Conservation (phyloP, 2,329 filamentous ascomycete genomes). For the Clonostachys rosea region DNA sequence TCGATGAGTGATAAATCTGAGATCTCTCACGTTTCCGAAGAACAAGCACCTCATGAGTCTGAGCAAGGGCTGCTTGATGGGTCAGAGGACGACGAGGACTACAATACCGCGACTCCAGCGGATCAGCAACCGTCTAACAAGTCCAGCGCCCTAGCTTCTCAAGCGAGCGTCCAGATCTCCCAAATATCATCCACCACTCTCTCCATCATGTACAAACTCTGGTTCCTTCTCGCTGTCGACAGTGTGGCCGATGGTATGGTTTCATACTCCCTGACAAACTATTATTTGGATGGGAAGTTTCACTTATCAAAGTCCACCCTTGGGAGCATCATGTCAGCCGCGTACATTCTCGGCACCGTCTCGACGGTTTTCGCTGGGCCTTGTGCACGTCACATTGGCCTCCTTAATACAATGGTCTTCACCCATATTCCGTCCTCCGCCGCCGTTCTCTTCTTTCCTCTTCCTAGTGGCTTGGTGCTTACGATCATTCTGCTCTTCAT, state of each 20-base stretch:
- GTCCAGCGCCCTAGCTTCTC: background rate
- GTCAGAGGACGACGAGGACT: constrained; percentile 7
- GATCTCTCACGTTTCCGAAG: constrained; percentile 14
- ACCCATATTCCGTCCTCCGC: constrained; percentile 58
- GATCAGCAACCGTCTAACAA: background rate
- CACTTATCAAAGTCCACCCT: constrained; percentile 49
- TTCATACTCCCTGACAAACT: constrained; percentile 51
- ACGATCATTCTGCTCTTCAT: constrained; percentile 53
- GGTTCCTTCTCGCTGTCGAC: constrained; percentile 61
- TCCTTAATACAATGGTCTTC: constrained; percentile 63
- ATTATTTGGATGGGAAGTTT: constrained; percentile 54
- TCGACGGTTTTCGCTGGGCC: constrained; percentile 54
- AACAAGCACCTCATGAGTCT: constrained; percentile 3
- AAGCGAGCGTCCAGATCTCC: constrained; percentile 21
- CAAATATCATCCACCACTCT: constrained; percentile 54
- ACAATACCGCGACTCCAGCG: constrained; percentile 4
- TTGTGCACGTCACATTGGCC: constrained; percentile 50
- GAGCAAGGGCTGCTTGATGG: constrained; percentile 15
- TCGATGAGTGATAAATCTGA: constrained; percentile 47
- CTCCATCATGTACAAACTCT: constrained; percentile 57
- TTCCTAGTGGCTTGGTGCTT: constrained; percentile 42
- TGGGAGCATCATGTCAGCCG: constrained; percentile 51
- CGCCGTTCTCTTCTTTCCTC: constrained; percentile 55
- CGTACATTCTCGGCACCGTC: constrained; percentile 48
- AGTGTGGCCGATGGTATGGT: constrained; percentile 63